Evolutionary conservation across 768 basidiomycete species (phyloP).

Genomic region (Tylopilus rubrobrunneus): DNA sequence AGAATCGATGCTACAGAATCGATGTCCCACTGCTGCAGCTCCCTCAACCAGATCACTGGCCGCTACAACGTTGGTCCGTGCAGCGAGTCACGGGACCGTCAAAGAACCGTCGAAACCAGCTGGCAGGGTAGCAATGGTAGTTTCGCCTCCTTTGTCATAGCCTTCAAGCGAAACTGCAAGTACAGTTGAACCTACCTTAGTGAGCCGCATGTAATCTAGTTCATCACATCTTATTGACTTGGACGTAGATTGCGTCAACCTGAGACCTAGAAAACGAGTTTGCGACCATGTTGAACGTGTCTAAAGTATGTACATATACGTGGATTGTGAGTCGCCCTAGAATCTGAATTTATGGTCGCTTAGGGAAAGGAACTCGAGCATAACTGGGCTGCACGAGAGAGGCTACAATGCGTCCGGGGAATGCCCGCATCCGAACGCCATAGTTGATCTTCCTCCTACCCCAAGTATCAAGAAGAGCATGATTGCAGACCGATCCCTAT

Average conservation of each 20-base stretch:
- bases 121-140: constrained; percentile 51
- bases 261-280: too few species aligned
- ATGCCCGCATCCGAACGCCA: constrained; percentile 30
- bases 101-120: constrained; percentile 52
- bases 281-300: constrained; percentile 68
- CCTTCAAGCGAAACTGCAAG: constrained; percentile 38
- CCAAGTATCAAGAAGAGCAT: too few species aligned
- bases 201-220: constrained; percentile 34
- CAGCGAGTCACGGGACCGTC: constrained; percentile 46
- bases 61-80: constrained; percentile 36
- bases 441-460: too few species aligned
- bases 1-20: constrained; percentile 55
- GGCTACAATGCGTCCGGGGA: too few species aligned
- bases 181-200: constrained; percentile 66
- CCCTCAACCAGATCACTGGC: constrained; percentile 20
- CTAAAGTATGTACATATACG: constrained; percentile 63
- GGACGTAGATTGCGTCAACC: constrained; percentile 72
- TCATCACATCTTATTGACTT: constrained; percentile 1
- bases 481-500: too few species aligned
- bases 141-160: constrained; percentile 41
- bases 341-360: constrained; percentile 49
- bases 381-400: too few species aligned
- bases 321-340: too few species aligned
- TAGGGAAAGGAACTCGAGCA: too few species aligned
- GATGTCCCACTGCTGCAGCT: constrained; percentile 45